These are phyloP conservation scores for Zygoascus sp. DNA, from an alignment of 1,139 yeast genomes.

Conservation along the genomic window DNA sequence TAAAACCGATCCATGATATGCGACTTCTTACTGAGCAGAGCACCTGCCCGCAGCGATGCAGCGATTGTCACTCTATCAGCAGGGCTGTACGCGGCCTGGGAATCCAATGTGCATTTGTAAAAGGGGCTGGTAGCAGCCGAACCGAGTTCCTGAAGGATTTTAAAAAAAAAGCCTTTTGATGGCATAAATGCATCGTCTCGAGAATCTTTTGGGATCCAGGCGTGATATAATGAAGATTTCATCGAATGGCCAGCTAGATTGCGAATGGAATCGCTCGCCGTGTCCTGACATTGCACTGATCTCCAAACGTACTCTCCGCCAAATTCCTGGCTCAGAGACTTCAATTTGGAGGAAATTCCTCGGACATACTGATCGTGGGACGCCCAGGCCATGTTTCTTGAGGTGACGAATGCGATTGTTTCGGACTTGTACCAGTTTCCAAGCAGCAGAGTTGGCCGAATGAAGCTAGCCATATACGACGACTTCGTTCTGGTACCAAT, in stretches of 20 bases:
- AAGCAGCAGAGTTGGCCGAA: slow-evolving; percentile 47
- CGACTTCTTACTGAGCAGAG: slow-evolving; percentile 39
- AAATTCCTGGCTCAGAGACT: slow-evolving; percentile 41
- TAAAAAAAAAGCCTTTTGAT: slow-evolving; percentile 49
- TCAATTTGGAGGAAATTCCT: slow-evolving; percentile 55
- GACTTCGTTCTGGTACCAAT: slow-evolving; percentile 59
- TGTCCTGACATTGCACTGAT: slow-evolving; percentile 45
- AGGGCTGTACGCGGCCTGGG: slow-evolving; percentile 26
- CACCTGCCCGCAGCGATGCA: slow-evolving; percentile 51
- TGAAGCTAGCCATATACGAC: slow-evolving; percentile 53
- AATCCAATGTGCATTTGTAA: slow-evolving; percentile 33
- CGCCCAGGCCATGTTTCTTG: slow-evolving; percentile 64
- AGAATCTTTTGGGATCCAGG: slow-evolving; percentile 31
- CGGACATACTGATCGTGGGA: slow-evolving; percentile 56
- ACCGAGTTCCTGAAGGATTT: slow-evolving; percentile 56
- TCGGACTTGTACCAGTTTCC: slow-evolving; percentile 56
- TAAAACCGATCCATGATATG: slow-evolving; percentile 48
- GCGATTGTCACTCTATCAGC: slow-evolving; percentile 12
- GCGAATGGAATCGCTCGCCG: slow-evolving; percentile 27
- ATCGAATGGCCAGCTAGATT: slow-evolving; percentile 38
- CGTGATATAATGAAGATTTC: slow-evolving; percentile 35
- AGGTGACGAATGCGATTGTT: slow-evolving; percentile 51
- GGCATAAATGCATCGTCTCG: slow-evolving; percentile 35
- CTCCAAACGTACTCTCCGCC: slow-evolving; percentile 61
- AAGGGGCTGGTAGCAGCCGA: slow-evolving; percentile 22